Conservation (phyloP, 2,329 filamentous ascomycete species). For the Hymenotorrendiella dingleyae region DNA sequence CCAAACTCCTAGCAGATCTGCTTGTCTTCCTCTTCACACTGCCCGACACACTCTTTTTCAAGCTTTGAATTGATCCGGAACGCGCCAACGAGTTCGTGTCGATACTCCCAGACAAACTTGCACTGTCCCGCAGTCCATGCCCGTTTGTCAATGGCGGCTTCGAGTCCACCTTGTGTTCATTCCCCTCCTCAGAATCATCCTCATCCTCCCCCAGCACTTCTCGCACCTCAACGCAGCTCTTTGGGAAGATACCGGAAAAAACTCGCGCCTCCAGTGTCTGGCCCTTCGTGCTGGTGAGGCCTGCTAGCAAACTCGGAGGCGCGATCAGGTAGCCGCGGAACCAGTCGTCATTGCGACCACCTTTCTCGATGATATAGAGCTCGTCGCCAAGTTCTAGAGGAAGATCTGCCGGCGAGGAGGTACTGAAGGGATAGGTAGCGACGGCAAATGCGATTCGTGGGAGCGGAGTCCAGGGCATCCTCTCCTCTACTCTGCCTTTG, state of each 20-base stretch:
- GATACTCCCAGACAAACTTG: constrained; percentile 12
- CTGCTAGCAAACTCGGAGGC: constrained; percentile 85
- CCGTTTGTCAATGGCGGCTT: constrained; percentile 10
- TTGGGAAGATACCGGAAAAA: constrained; percentile 96
- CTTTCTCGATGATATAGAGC: constrained; percentile 97
- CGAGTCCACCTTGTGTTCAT: constrained; percentile 4
- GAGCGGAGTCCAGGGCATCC: constrained; percentile 94
- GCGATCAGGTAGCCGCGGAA: constrained; percentile 92
- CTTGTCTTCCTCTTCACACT: constrained; percentile 1
- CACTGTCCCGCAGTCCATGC: constrained; percentile 2
- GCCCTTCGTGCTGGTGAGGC: constrained; percentile 82
- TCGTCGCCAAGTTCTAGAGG: constrained; percentile 97
- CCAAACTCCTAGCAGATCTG: constrained; percentile 7
- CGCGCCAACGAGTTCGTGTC: constrained; percentile 17
- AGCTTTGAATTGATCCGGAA: constrained; percentile 10
- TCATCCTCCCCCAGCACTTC: constrained; percentile 80
- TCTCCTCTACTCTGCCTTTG: constrained; percentile 6
- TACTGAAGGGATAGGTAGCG: constrained; percentile 88
- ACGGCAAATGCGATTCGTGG: constrained; percentile 97
- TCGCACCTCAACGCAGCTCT: constrained; percentile 88
- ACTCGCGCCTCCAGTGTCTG: constrained; percentile 93
- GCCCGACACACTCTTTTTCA: constrained; percentile 10
- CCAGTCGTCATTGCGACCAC: constrained; percentile 79
- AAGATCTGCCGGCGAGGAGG: constrained; percentile 80
- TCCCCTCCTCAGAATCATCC: constrained; percentile 32